Base-by-base conservation (phyloP, 768 basidiomycete species). In the Boletus sp. region DNA sequence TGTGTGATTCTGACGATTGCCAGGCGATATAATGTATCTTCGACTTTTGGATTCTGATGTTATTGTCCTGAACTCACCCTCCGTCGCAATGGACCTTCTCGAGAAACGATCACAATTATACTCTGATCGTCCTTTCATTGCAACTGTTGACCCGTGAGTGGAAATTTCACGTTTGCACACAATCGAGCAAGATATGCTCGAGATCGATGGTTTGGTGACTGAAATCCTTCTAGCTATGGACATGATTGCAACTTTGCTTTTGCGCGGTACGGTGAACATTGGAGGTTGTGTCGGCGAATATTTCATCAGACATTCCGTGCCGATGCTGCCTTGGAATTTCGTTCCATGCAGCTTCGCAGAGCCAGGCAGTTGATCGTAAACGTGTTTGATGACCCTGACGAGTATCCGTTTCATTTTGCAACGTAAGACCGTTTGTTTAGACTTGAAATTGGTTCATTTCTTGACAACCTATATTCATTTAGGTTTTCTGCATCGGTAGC, bases 1-100 rank as follows among this genome's bases (percentile, higher is more conserved):
- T 33, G 8, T 15, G 18, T 39, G 15, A 30, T 24, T 33, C n/a
- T 32, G 11, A 17, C 3, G n/a, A 18, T 15, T 45, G 15, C 15
- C 30, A 78, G 76, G 78, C 24, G 67, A 76, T 0, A 60, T 84
- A 6, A 75, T 84, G 29, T 78, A 78, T 14, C 76, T 79, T 52
- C 72, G 73, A 20, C 67, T 79, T 24, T 76, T 78, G 61, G 80
- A 78, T 57, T 70, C 73, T n/a, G 67, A 67, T 14, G 69, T 76
- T 33, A 63, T 83, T 24, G 62, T 83, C 40, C 58, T 83, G 41
- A 83, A 79, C 63, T 71, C 73, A 28, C 64, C 65, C 20, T 74
- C 75, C 52, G 74, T 69, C 14, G 78, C 73, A 0, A 61, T 66
- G 18, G 80, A 80, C 41, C 71, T 84, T 11, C 67, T 84, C 42